Evolutionary conservation across 306 rosid species (phyloP).

Genomic region (Ceratonia siliqua): DNA sequence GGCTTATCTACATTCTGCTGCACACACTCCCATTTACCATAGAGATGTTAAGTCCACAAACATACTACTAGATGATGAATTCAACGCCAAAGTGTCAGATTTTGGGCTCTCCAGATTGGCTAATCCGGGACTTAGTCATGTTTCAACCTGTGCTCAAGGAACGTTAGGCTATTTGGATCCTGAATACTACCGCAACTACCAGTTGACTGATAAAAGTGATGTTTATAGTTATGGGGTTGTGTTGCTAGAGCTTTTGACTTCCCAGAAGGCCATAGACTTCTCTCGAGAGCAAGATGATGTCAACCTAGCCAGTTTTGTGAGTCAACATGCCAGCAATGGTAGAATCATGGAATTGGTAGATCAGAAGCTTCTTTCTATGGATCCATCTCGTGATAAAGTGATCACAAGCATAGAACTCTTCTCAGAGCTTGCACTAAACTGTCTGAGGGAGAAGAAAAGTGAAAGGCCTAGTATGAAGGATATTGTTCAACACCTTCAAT

Average conservation of each 20-base stretch:
- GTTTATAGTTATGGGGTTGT: slow-evolving; percentile 94
- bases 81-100: slow-evolving; percentile 82
- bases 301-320: slow-evolving; percentile 70
- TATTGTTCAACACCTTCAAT: slow-evolving; percentile 64
- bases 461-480: slow-evolving; percentile 88
- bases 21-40: slow-evolving; percentile 87
- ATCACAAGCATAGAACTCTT: slow-evolving; percentile 58
- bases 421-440: slow-evolving; percentile 75
- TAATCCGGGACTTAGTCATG: slow-evolving; percentile 83
- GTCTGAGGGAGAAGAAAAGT: slow-evolving; percentile 76
- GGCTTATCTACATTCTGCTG: slow-evolving; percentile 82
- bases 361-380: slow-evolving; percentile 49
- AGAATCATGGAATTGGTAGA: slow-evolving; percentile 62
- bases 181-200: slow-evolving; percentile 85
- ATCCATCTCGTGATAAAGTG: slow-evolving; percentile 32
- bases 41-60: slow-evolving; percentile 97
- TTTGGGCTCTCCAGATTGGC: slow-evolving; percentile 96
- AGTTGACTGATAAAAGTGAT: slow-evolving; percentile 91
- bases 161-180: slow-evolving; percentile 95
- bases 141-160: slow-evolving; percentile 98
- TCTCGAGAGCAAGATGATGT: slow-evolving; percentile 71
- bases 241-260: slow-evolving; percentile 81
- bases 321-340: slow-evolving; percentile 52
- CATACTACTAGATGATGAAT: slow-evolving; percentile 68
- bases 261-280: slow-evolving; percentile 85